phyloP scores from a whole-genome alignment of 306 rosid species.

The Cajanus cajan region DNA sequence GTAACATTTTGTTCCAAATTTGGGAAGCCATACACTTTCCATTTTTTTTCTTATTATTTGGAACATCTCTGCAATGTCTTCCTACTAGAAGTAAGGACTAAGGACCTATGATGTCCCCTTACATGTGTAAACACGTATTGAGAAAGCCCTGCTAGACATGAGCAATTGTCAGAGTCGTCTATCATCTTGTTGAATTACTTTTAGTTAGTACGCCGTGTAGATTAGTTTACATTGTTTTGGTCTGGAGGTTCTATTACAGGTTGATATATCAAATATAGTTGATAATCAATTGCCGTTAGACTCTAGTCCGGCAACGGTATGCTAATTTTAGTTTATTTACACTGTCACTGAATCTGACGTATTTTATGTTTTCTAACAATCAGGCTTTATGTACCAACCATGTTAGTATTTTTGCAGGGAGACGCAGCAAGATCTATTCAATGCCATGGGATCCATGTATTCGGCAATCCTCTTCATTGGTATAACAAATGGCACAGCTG shows the following conservation, averaged over 20 bases:
- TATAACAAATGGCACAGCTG: constrained; percentile 90
- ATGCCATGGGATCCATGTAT: constrained; percentile 97
- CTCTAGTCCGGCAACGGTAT: not conserved
- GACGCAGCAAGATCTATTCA: constrained; percentile 80
- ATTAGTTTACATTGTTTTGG: constrained; percentile 8
- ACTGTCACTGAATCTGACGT: not conserved
- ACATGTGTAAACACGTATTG: not conserved
- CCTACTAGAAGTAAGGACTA: not conserved
- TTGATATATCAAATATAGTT: no score
- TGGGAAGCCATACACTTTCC: not conserved
- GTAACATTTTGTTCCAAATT: not conserved
- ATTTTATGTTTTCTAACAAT: constrained; percentile 10
- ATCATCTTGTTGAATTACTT: not conserved
- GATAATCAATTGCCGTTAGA: not conserved
- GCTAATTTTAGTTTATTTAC: constrained; percentile 20
- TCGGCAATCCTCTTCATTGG: constrained; percentile 86
- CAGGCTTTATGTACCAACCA: constrained; percentile 12
- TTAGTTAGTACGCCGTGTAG: not conserved
- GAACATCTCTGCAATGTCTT: constrained; percentile 14
- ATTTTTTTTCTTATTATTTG: not conserved
- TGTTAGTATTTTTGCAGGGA: constrained; percentile 49
- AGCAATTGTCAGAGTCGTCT: constrained; percentile 12
- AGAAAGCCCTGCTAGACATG: constrained; percentile 11
- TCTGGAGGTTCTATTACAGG: not conserved
- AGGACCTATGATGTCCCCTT: not conserved